phyloP scores from a whole-genome alignment of 805 yeast species.

The Saccharomycopsis sp. region DNA sequence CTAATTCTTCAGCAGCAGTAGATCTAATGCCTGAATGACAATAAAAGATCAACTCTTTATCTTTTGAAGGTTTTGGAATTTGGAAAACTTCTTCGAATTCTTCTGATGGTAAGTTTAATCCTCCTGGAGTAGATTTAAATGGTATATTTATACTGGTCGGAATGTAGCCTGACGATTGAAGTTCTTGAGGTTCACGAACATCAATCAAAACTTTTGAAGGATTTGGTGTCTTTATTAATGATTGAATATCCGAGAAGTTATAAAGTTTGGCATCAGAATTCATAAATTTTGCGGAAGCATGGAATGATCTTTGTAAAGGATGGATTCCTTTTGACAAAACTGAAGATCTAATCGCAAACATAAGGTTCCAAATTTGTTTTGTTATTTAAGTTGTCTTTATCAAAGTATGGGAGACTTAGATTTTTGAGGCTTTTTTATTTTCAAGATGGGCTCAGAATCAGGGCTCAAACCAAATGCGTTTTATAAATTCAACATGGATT shows the following conservation, averaged over 20 bases:
- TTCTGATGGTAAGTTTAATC: constrained; percentile 66
- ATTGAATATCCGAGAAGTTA: constrained; percentile 41
- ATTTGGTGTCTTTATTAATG: constrained; percentile 31
- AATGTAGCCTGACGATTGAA: constrained; percentile 52
- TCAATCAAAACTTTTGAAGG: constrained; percentile 57
- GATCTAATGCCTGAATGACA: constrained; percentile 92
- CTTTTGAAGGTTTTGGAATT: constrained; percentile 62
- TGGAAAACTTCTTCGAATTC: constrained; percentile 79
- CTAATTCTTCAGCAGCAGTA: constrained; percentile 83
- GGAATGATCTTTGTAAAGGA: too few species aligned
- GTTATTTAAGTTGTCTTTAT: too few species aligned
- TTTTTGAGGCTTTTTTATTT: too few species aligned
- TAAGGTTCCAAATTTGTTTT: too few species aligned
- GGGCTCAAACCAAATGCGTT: too few species aligned
- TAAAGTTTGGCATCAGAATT: constrained; percentile 36
- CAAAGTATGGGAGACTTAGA: too few species aligned
- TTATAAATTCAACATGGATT: too few species aligned
- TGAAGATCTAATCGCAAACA: too few species aligned
- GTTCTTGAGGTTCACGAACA: constrained; percentile 87
- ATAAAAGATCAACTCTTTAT: constrained; percentile 73
- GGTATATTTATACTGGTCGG: constrained; percentile 86
- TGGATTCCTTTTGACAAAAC: too few species aligned
- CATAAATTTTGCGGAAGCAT: too few species aligned
- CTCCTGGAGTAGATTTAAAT: constrained; percentile 85
- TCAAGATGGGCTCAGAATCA: too few species aligned